Conservation (phyloP, 202 grass and related monocot species). For the Setaria italica region DNA sequence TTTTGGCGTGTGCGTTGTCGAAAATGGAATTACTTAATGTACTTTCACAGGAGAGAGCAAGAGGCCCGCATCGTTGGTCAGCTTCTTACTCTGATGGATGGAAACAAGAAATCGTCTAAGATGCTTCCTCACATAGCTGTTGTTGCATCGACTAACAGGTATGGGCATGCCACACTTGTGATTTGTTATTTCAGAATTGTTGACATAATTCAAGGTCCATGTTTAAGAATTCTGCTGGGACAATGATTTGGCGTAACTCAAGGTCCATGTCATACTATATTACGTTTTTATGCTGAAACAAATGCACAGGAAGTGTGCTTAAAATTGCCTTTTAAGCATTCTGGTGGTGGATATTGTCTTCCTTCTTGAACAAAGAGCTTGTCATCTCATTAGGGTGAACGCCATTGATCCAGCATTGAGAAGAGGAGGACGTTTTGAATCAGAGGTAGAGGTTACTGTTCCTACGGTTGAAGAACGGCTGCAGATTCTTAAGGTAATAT, state of each 20-base stretch:
- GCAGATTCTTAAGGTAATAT: conserved; percentile 75
- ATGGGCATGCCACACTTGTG: conserved; percentile 11
- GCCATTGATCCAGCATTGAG: conserved; percentile 88
- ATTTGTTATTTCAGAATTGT: conserved; percentile 11
- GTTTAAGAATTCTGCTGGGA: neutral
- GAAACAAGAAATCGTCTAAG: conserved; percentile 73
- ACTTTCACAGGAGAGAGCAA: conserved; percentile 67
- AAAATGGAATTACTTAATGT: neutral
- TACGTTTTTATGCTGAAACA: conserved; percentile 11
- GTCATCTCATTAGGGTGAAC: conserved; percentile 67
- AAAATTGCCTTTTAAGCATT: neutral
- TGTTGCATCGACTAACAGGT: conserved; percentile 96
- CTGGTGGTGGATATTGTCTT: conserved; percentile 31
- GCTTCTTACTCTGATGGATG: conserved; percentile 95
- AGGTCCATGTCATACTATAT: neutral
- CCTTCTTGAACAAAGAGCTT: conserved; percentile 35
- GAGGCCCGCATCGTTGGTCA: conserved; percentile 85
- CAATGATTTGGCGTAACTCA: neutral
- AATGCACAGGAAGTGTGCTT: neutral
- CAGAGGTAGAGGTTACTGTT: conserved; percentile 84
- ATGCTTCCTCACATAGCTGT: conserved; percentile 74
- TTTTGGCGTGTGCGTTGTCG: neutral
- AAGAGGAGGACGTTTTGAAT: conserved; percentile 89
- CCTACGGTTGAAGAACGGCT: conserved; percentile 73
- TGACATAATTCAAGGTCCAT: neutral